Conservation (phyloP, 495 filamentous ascomycete genomes). For the Antarctomyces pellizariae region DNA sequence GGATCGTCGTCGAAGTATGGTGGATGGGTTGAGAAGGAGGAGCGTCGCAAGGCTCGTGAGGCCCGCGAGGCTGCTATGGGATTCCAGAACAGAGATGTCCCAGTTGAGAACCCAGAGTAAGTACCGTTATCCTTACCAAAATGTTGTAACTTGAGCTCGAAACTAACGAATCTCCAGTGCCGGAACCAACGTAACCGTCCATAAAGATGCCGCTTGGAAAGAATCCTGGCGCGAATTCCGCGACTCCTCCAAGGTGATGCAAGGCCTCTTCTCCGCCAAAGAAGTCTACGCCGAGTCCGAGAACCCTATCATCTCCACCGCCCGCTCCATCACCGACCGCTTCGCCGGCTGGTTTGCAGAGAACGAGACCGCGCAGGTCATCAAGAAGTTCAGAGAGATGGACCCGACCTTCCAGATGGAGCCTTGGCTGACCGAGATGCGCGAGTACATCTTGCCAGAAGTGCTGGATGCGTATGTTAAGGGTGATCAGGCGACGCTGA, state of each 20-base stretch:
- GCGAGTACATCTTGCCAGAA: constrained; percentile 94
- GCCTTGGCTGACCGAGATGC: constrained; percentile 76
- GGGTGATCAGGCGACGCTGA: constrained; percentile 74
- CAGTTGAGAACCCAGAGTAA: constrained; percentile 73
- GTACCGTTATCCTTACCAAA: constrained; percentile 12
- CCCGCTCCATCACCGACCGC: constrained; percentile 77
- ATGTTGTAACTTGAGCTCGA: too few species aligned
- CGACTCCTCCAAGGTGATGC: constrained; percentile 71
- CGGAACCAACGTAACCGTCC: constrained; percentile 78
- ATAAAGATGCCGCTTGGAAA: constrained; percentile 93
- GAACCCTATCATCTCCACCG: constrained; percentile 82
- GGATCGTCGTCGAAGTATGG: constrained; percentile 90
- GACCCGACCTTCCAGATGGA: constrained; percentile 90
- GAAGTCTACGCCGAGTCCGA: constrained; percentile 82
- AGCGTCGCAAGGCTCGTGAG: constrained; percentile 55
- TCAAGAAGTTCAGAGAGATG: constrained; percentile 94
- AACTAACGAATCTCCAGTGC: constrained; percentile 37
- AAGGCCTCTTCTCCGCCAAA: constrained; percentile 64
- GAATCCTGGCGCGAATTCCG: constrained; percentile 86
- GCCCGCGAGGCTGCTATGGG: constrained; percentile 36
- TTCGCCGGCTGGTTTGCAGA: constrained; percentile 93
- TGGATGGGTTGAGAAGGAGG: constrained; percentile 89
- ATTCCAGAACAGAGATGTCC: constrained; percentile 22
- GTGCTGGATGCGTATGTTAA: constrained; percentile 96
- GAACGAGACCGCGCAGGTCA: constrained; percentile 89